Evolutionary conservation across 2,329 filamentous ascomycete species (phyloP).

Genomic region (Exutisphaerella laricina): DNA sequence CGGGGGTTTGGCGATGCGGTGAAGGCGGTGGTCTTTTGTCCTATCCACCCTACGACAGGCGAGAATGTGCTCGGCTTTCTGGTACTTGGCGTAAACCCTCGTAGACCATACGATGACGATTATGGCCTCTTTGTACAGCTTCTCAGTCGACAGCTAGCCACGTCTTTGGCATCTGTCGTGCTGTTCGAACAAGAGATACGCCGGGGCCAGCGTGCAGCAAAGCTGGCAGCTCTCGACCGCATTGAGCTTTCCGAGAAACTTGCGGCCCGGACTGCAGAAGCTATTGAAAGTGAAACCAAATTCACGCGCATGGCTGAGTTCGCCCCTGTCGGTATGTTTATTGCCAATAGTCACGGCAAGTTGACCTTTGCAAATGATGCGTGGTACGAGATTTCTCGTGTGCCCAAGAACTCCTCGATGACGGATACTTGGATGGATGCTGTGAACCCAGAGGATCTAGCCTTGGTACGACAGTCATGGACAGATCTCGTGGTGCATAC

Average conservation of each 20-base stretch:
- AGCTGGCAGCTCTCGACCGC: constrained; percentile 67
- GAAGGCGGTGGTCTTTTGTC: constrained; percentile 66
- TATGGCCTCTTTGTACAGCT: constrained; percentile 73
- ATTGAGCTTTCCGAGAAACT: constrained; percentile 73
- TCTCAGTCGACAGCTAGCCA: constrained; percentile 68
- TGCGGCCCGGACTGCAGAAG: constrained; percentile 54
- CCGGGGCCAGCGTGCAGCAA: constrained; percentile 66
- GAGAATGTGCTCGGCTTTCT: constrained; percentile 72
- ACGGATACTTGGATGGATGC: constrained; percentile 67
- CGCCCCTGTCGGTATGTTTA: constrained; percentile 78
- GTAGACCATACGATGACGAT: constrained; percentile 72
- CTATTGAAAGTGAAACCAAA: constrained; percentile 61
- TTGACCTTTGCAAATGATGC: constrained; percentile 80
- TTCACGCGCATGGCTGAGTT: constrained; percentile 83
- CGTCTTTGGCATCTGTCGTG: constrained; percentile 74
- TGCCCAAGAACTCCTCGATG: constrained; percentile 53
- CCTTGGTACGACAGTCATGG: constrained; percentile 57
- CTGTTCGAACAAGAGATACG: constrained; percentile 79
- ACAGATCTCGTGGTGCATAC: constrained; percentile 56
- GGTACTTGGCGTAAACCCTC: constrained; percentile 71
- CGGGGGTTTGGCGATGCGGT: constrained; percentile 67
- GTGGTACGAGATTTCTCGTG: constrained; percentile 63
- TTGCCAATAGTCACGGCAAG: constrained; percentile 63
- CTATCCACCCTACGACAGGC: constrained; percentile 69
- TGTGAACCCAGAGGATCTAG: constrained; percentile 61